Evolutionary conservation across 2,329 filamentous ascomycete genomes (phyloP).

Genomic region (Clathrospora elynae): DNA sequence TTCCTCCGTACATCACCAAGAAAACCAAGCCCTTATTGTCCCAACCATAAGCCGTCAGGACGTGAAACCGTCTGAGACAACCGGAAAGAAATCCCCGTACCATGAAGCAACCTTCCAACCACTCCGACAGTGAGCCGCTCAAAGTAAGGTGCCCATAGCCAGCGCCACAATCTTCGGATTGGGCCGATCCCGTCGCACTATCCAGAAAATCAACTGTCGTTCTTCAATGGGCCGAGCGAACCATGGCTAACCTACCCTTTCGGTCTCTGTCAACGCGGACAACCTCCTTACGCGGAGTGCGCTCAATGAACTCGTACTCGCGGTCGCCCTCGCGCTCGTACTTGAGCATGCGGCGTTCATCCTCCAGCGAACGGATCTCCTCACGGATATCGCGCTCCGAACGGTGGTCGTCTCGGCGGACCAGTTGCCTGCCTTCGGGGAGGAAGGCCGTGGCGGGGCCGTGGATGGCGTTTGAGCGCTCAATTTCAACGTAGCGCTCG

Average conservation of each 20-base stretch:
- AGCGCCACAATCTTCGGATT: constrained; percentile 51
- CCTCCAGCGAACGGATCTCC: constrained; percentile 74
- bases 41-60: too few species aligned
- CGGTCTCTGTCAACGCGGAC: constrained; percentile 83
- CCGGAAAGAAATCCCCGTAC: too few species aligned
- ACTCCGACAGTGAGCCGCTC: too few species aligned
- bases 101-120: too few species aligned
- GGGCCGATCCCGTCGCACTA: constrained; percentile 44
- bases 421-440: constrained; percentile 45
- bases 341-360: constrained; percentile 63
- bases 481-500: constrained; percentile 49
- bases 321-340: constrained; percentile 61
- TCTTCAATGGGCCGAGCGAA: constrained; percentile 68
- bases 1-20: too few species aligned
- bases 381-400: constrained; percentile 69
- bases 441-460: constrained; percentile 57
- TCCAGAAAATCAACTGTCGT: constrained; percentile 45
- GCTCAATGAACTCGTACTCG: constrained; percentile 67
- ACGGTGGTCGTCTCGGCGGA: constrained; percentile 28
- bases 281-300: constrained; percentile 56
- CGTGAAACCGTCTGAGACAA: too few species aligned
- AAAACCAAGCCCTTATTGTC: too few species aligned
- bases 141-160: constrained; percentile 15
- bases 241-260: constrained; percentile 94
- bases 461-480: constrained; percentile 55